phyloP scores from a whole-genome alignment of 2,329 filamentous ascomycete species.

The Alternaria panax region DNA sequence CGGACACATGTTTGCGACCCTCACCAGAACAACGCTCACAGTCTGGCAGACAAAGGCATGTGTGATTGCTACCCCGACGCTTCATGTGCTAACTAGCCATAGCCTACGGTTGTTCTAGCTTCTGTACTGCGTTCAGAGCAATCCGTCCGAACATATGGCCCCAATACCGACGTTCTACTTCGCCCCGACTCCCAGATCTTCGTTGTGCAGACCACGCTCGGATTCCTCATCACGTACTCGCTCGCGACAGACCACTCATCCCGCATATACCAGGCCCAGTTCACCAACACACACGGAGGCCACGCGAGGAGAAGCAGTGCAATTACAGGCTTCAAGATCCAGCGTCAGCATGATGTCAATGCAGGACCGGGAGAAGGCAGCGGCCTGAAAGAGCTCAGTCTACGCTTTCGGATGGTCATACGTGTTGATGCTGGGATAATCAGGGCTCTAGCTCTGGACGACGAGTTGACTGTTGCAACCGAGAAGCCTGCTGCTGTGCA shows the following conservation, averaged over 20 bases:
- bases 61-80: conserved; percentile 16
- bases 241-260: conserved; percentile 83
- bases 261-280: conserved; percentile 83
- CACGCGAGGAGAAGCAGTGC: conserved; percentile 60
- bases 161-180: conserved; percentile 83
- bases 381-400: conserved; percentile 83
- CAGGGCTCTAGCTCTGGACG: conserved; percentile 85
- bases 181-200: conserved; percentile 92
- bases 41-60: conserved; percentile 94
- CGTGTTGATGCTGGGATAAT: conserved; percentile 96
- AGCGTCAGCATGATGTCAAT: conserved; percentile 48
- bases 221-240: conserved; percentile 94
- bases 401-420: conserved; percentile 96
- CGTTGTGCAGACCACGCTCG: conserved; percentile 83
- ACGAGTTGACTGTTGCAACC: conserved; percentile 91
- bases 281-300: conserved; percentile 62
- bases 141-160: conserved; percentile 83
- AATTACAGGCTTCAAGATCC: conserved; percentile 47
- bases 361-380: conserved; percentile 79
- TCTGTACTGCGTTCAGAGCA: conserved; percentile 81
- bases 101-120: conserved; percentile 90
- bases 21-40: conserved; percentile 84
- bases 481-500: conserved; percentile 92
- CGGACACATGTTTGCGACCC: conserved; percentile 85
- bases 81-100: conserved; percentile 33